Percentiles rank a stretch among this genome's conserved stretches.
Conservation (phyloP, 2,329 filamentous ascomycete species). For the Diaporthe sp. region DNA sequence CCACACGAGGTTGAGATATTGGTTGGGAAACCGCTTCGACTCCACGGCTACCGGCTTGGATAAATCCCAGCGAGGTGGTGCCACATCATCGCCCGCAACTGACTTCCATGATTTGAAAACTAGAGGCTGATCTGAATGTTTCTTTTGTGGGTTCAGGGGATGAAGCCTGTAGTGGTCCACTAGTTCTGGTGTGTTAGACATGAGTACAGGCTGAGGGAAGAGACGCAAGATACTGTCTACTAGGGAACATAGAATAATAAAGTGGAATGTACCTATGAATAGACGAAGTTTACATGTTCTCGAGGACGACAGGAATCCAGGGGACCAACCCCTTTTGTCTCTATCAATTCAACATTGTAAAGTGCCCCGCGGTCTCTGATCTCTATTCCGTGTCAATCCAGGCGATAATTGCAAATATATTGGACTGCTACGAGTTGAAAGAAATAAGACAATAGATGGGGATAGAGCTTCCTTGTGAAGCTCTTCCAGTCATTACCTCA, state of each 20-base stretch:
- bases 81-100: rapidly evolving
- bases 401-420: no score
- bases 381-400: neutral
- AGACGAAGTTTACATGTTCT: neutral
- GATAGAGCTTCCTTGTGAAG: neutral
- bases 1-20: neutral
- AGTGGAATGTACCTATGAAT: neutral
- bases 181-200: neutral
- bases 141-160: neutral
- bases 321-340: neutral
- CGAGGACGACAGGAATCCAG: neutral
- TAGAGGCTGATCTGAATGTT: no score
- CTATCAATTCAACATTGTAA: neutral
- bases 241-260: neutral
- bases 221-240: no score
- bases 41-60: neutral
- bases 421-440: neutral
- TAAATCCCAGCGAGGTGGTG: neutral
- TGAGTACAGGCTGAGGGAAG: neutral
- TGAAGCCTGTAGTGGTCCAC: neutral
- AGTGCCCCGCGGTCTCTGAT: neutral
- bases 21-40: neutral
- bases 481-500: no score
- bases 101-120: neutral
- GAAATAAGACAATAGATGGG: neutral